Conservation (phyloP, 768 basidiomycete genomes). For the Russula griseocarnosa region DNA sequence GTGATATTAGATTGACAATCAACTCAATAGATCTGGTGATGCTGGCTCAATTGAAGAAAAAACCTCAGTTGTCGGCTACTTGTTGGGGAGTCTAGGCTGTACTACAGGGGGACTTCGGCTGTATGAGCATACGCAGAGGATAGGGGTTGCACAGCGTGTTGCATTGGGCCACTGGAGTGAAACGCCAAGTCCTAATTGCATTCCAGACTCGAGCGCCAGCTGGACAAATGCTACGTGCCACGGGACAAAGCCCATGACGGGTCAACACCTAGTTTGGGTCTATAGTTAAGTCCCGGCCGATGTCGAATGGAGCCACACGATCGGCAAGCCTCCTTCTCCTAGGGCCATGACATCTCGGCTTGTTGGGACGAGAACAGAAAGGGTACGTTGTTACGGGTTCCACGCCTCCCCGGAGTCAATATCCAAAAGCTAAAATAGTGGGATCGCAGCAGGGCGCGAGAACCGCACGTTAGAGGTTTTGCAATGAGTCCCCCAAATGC, state of each 20-base stretch:
- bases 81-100: neutral
- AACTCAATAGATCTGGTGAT: neutral
- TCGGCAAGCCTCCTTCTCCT: neutral
- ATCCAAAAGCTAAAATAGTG: neutral
- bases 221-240: neutral
- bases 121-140: neutral
- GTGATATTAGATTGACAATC: neutral
- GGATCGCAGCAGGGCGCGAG: neutral
- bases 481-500: neutral
- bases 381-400: neutral
- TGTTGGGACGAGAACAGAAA: neutral
- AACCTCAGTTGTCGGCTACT: neutral
- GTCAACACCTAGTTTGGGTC: neutral
- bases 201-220: neutral
- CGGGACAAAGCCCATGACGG: neutral
- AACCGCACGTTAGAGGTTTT: conserved; percentile 12
- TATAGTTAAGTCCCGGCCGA: conserved; percentile 7
- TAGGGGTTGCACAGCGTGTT: conserved; percentile 7
- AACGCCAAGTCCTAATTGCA: neutral
- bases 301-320: conserved; percentile 10
- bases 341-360: neutral
- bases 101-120: conserved; percentile 6
- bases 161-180: neutral
- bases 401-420: neutral
- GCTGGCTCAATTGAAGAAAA: neutral